These are phyloP conservation scores for Vanrija humicola DNA, from an alignment of 1,284 basidiomycete genomes.

Conservation along the genomic window DNA sequence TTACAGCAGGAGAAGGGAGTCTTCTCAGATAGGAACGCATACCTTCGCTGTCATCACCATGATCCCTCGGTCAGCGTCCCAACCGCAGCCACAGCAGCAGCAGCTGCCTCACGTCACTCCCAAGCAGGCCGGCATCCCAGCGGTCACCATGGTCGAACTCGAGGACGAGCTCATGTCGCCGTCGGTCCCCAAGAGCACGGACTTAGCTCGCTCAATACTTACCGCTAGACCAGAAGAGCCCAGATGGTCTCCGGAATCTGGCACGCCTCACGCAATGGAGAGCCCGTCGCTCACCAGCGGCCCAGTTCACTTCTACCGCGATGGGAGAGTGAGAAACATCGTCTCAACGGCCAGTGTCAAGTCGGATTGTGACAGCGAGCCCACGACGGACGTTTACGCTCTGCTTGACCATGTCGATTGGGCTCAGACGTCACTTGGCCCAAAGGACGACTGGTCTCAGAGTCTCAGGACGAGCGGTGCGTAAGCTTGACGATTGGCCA, in stretches of 20 bases:
- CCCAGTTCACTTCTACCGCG: slow-evolving; percentile 4
- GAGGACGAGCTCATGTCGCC: too few relatives aligned
- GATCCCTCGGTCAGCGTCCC: slow-evolving; percentile 14
- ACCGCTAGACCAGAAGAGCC: too few relatives aligned
- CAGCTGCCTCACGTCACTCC: too few relatives aligned
- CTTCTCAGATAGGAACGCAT: slow-evolving; percentile 20
- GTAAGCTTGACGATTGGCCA: slow-evolving; percentile 1
- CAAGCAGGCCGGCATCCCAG: too few relatives aligned
- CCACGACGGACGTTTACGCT: slow-evolving; percentile 22
- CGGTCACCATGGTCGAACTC: too few relatives aligned
- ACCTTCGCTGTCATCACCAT: slow-evolving; percentile 34
- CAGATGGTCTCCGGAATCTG: background rate
- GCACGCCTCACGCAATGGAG: background rate
- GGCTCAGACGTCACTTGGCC: slow-evolving; percentile 40
- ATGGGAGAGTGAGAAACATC: background rate
- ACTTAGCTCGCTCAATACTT: too few relatives aligned
- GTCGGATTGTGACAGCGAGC: slow-evolving; percentile 8
- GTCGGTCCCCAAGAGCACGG: too few relatives aligned
- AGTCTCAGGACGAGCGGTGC: slow-evolving; percentile 34
- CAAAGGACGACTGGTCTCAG: slow-evolving; percentile 33
- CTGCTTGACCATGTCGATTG: slow-evolving; percentile 40
- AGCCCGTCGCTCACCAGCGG: background rate
- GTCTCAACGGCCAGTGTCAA: too few relatives aligned
- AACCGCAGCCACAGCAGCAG: background rate
- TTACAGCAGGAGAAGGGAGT: background rate